Base-by-base conservation (phyloP, 768 basidiomycete genomes). In the Suillus americanus region DNA sequence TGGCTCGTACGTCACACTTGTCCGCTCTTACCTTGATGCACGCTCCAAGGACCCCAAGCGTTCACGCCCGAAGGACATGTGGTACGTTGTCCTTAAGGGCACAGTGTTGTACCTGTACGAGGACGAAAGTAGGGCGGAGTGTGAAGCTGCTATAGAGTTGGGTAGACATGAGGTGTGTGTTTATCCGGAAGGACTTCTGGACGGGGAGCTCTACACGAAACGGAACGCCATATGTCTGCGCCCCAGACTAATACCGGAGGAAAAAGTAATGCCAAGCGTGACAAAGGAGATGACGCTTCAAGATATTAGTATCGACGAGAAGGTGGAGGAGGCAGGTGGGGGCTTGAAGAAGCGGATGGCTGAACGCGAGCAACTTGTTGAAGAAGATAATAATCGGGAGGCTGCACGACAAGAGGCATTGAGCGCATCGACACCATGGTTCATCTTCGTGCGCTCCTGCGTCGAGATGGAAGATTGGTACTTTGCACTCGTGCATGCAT, bases 401-500 rank as follows among this genome's bases (percentile, higher is more conserved):
- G 64, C 74, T 37, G 83, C 81, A 45, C 75, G 79, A 65, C 84
- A 87, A 65, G 81, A 87, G 73, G 82, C 84, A 1, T 67, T 82
- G 60, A 78, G 86, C 67, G 69, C 78, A 10, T 77, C 83, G 6
- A 85, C 86, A 2, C 91, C 94, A 2, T 98, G 95, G 95, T 99
- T 91, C 80, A 87, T 99, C 70, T 98, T 98, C 77, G 88, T 94
- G 23, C 89, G 90, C 66, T 89, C 87, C 35, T 94, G 89, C 75
- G 80, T 89, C 62, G 92, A 95, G 73, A 97, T 98, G 93, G 97
- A 99, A 77, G 97, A 99, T 77, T 99, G 95, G 94, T 95, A 95
- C 74, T 78, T 94, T 41, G 82, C 93, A 0, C 83, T 97, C 62
- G 75, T 94, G 25, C 90, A 94, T 63, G 90, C 90, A 0, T 87